phyloP scores from a whole-genome alignment of 2,329 filamentous ascomycete genomes.

The Neopestalotiopsis sp. region DNA sequence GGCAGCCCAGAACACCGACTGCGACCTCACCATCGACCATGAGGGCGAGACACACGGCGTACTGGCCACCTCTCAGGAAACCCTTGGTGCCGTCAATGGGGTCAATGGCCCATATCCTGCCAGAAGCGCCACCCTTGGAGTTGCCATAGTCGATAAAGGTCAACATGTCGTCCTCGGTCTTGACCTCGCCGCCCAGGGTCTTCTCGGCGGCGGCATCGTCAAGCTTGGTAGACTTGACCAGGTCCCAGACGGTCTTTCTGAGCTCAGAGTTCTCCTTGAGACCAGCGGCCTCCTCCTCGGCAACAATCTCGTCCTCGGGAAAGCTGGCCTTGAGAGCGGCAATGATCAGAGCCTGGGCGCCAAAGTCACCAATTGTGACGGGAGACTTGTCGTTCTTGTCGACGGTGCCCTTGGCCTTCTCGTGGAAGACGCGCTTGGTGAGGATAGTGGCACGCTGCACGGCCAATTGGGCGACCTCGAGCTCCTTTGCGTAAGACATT shows the following conservation, averaged over 20 bases:
- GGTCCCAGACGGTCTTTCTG: conserved; percentile 79
- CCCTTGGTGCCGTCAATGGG: conserved; percentile 98
- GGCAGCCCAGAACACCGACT: conserved; percentile 92
- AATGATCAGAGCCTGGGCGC: conserved; percentile 96
- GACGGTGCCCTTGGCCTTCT: conserved; percentile 92
- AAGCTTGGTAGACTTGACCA: conserved; percentile 76
- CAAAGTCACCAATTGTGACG: conserved; percentile 97
- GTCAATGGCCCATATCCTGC: conserved; percentile 94
- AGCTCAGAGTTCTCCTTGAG: conserved; percentile 75
- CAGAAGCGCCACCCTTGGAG: conserved; percentile 72
- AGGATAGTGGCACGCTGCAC: conserved; percentile 76
- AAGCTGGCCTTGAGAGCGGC: conserved; percentile 88
- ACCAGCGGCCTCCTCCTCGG: conserved; percentile 88
- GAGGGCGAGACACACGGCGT: conserved; percentile 90
- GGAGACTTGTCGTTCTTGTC: conserved; percentile 95
- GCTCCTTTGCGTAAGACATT: conserved; percentile 67
- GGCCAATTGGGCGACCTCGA: conserved; percentile 74
- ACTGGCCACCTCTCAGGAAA: conserved; percentile 94
- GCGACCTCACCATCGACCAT: conserved; percentile 94
- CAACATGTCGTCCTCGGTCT: conserved; percentile 69
- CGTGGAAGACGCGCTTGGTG: conserved; percentile 79
- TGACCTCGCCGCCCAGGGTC: conserved; percentile 71
- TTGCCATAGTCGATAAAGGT: conserved; percentile 70
- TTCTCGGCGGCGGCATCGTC: conserved; percentile 68
- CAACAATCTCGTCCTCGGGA: conserved; percentile 88